Percentiles rank a stretch among this genome's conserved stretches.
phyloP scores from a whole-genome alignment of 2,329 filamentous ascomycete species.

The Orbilia ellipsospora region DNA sequence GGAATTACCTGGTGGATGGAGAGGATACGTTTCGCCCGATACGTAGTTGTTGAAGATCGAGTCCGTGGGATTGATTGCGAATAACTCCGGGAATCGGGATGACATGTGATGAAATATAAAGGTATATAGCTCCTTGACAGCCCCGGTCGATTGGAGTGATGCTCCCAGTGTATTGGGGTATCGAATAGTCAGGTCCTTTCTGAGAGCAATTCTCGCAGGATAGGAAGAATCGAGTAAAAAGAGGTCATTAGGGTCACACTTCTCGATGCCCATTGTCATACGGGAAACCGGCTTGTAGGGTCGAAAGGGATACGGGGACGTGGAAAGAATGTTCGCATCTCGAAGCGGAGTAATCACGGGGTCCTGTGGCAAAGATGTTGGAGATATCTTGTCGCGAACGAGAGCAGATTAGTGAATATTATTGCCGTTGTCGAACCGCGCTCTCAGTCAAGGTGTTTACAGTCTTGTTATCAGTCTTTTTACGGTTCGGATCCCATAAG shows the following conservation, averaged over 20 bases:
- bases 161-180: slow-evolving; percentile 65
- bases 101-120: slow-evolving; percentile 68
- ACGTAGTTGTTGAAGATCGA: slow-evolving; percentile 63
- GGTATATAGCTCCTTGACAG: slow-evolving; percentile 67
- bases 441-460: slow-evolving; percentile 20
- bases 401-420: slow-evolving; percentile 12
- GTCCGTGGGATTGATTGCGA: slow-evolving; percentile 61
- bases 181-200: slow-evolving; percentile 56
- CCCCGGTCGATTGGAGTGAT: slow-evolving; percentile 62
- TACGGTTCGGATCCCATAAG: slow-evolving; percentile 15
- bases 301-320: slow-evolving; percentile 63
- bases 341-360: slow-evolving; percentile 58
- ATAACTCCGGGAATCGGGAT: slow-evolving; percentile 66
- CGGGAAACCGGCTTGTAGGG: slow-evolving; percentile 69
- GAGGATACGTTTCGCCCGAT: slow-evolving; percentile 60
- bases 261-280: slow-evolving; percentile 67
- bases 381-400: background rate
- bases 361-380: slow-evolving; percentile 12
- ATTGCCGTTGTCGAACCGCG: slow-evolving; percentile 13
- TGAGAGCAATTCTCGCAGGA: slow-evolving; percentile 62
- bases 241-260: slow-evolving; percentile 65
- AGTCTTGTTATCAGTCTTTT: background rate
- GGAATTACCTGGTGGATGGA: slow-evolving; percentile 43
- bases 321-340: slow-evolving; percentile 61
- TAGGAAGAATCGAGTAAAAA: slow-evolving; percentile 69